Percentiles rank a stretch among this genome's conserved stretches.
phyloP scores from a whole-genome alignment of 495 filamentous ascomycete species.

The Cercophora sp. region DNA sequence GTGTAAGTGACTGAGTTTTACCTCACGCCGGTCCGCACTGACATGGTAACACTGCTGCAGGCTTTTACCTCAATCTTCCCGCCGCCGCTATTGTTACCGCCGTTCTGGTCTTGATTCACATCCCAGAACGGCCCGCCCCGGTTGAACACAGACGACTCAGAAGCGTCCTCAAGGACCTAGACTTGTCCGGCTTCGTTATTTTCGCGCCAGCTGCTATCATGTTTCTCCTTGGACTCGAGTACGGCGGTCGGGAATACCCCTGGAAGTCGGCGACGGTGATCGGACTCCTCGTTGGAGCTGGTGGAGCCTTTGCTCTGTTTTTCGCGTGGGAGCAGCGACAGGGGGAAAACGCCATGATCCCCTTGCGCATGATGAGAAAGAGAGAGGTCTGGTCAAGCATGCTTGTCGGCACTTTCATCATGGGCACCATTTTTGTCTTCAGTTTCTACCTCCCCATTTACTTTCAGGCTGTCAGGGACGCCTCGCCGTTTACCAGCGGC shows the following conservation, averaged over 20 bases:
- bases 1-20: conserved; percentile 1
- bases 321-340: conserved; percentile 39
- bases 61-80: conserved; percentile 64
- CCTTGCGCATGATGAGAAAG: conserved; percentile 33
- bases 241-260: conserved; percentile 35
- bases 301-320: conserved; percentile 36
- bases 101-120: conserved; percentile 19
- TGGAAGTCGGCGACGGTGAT: conserved; percentile 38
- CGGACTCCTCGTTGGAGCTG: conserved; percentile 47
- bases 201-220: conserved; percentile 34
- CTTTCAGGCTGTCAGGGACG: conserved; percentile 59
- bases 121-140: conserved; percentile 3
- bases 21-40: background rate
- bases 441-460: conserved; percentile 60
- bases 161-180: conserved; percentile 22
- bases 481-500: conserved; percentile 44
- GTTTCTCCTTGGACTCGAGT: conserved; percentile 45
- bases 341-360: conserved; percentile 49
- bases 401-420: conserved; percentile 46
- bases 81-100: conserved; percentile 44
- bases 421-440: conserved; percentile 46
- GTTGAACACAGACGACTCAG: background rate
- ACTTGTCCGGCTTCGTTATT: conserved; percentile 37
- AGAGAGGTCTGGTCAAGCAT: conserved; percentile 53
- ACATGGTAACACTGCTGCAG: background rate